These are phyloP conservation scores for Talaromyces atroroseus DNA, from an alignment of 2,329 filamentous ascomycete species.

Conservation along the genomic window DNA sequence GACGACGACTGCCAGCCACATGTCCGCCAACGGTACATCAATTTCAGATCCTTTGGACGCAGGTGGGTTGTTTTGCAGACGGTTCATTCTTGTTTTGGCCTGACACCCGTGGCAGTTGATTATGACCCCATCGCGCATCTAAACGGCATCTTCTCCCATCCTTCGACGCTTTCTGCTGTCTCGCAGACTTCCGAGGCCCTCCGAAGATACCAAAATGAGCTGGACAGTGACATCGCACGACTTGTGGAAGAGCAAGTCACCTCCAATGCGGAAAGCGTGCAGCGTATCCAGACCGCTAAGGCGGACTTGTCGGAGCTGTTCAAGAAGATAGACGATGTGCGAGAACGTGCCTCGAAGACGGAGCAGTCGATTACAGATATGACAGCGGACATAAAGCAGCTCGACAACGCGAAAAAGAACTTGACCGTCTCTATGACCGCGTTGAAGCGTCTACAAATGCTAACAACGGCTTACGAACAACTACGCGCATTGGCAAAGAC, in stretches of 20 bases:
- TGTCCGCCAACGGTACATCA: slow-evolving; percentile 34
- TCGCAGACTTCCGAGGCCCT: slow-evolving; percentile 68
- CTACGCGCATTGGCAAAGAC: slow-evolving; percentile 75
- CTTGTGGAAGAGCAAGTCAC: slow-evolving; percentile 73
- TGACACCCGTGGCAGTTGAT: slow-evolving; percentile 51
- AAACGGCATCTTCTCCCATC: slow-evolving; percentile 87
- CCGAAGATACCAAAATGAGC: slow-evolving; percentile 69
- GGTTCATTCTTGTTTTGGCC: slow-evolving; percentile 5
- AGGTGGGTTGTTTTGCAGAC: slow-evolving; percentile 28
- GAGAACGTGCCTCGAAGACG: slow-evolving; percentile 80
- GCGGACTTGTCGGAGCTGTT: slow-evolving; percentile 84
- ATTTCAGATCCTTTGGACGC: slow-evolving; percentile 40
- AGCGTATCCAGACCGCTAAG: slow-evolving; percentile 87
- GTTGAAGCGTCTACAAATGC: slow-evolving; percentile 93
- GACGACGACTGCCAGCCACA: slow-evolving; percentile 34
- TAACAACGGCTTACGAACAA: slow-evolving; percentile 98
- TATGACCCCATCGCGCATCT: slow-evolving; percentile 92
- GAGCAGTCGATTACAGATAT: slow-evolving; percentile 96
- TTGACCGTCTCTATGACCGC: slow-evolving; percentile 96
- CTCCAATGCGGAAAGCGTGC: slow-evolving; percentile 79
- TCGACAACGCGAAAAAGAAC: slow-evolving; percentile 95
- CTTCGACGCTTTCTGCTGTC: slow-evolving; percentile 75
- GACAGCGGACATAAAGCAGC: slow-evolving; percentile 96
- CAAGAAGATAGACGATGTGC: slow-evolving; percentile 89
- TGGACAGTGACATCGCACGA: slow-evolving; percentile 69